Evolutionary conservation across 257 asterid genomes (phyloP).

Genomic region (Fraxinus quadrangulata): DNA sequence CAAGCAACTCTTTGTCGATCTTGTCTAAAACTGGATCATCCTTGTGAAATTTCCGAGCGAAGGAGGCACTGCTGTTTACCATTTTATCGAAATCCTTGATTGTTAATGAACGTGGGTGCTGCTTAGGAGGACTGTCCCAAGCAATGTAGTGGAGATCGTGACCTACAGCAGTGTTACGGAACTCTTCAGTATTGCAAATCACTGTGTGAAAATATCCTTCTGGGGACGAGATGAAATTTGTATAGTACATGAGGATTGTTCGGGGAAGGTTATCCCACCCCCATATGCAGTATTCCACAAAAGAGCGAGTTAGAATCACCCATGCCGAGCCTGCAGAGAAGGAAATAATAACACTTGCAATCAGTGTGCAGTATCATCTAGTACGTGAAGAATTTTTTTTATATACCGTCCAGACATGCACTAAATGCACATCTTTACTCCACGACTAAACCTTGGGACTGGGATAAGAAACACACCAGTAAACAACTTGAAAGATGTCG

Average conservation of each 20-base stretch:
- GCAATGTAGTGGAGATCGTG: conserved; percentile 98
- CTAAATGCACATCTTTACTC: conserved; percentile 1
- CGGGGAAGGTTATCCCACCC: conserved; percentile 98
- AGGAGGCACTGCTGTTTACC: conserved; percentile 93
- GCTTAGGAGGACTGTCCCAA: conserved; percentile 98
- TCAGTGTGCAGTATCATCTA: neutral
- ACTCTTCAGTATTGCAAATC: conserved; percentile 80
- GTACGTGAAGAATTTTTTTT: neutral
- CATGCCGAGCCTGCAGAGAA: conserved; percentile 84
- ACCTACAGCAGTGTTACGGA: conserved; percentile 67
- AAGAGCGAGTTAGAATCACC: conserved; percentile 85
- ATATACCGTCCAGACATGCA: neutral
- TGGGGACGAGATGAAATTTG: conserved; percentile 90
- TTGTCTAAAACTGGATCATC: conserved; percentile 79
- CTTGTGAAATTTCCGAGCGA: conserved; percentile 85
- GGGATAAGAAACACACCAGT: conserved; percentile 62
- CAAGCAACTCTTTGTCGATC: conserved; percentile 78
- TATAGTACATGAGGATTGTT: conserved; percentile 86
- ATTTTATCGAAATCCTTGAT: conserved; percentile 67
- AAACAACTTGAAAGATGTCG: conserved; percentile 81
- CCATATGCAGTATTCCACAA: conserved; percentile 87
- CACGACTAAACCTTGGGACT: neutral
- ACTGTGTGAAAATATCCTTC: conserved; percentile 97
- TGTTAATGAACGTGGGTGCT: conserved; percentile 75
- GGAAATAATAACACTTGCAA: conserved; percentile 6